These are phyloP conservation scores for Rhynchospora tenuis DNA, from an alignment of 176 grass and related monocot genomes.

Conservation along the genomic window DNA sequence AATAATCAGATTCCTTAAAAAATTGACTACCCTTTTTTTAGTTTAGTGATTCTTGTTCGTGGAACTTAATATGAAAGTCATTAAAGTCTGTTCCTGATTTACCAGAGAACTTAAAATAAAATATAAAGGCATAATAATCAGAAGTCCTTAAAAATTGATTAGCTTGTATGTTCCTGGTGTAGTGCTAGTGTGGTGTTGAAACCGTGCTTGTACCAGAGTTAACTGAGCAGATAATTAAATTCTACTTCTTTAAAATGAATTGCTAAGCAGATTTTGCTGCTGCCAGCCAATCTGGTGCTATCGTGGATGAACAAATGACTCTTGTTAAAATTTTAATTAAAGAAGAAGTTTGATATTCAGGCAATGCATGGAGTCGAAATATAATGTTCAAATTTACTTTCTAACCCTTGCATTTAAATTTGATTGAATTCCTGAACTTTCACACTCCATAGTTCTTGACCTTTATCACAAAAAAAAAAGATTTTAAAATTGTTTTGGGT, in stretches of 20 bases:
- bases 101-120: no score
- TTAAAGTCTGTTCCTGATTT: no score
- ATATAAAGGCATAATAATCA: no score
- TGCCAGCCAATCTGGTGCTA: neutral
- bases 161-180: neutral
- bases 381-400: neutral
- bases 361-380: neutral
- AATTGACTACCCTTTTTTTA: neutral
- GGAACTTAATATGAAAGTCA: no score
- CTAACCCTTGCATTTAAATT: neutral
- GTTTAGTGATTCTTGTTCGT: neutral
- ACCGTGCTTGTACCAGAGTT: neutral
- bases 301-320: neutral
- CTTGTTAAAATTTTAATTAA: neutral
- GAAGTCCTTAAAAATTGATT: no score
- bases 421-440: neutral
- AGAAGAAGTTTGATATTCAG: neutral
- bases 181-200: neutral
- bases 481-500: neutral
- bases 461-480: neutral
- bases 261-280: neutral
- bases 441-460: neutral
- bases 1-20: no score
- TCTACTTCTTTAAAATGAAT: neutral
- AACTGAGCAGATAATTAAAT: neutral